These are phyloP conservation scores for Salix arbutifolia DNA, from an alignment of 345 rosid species.

Conservation along the genomic window DNA sequence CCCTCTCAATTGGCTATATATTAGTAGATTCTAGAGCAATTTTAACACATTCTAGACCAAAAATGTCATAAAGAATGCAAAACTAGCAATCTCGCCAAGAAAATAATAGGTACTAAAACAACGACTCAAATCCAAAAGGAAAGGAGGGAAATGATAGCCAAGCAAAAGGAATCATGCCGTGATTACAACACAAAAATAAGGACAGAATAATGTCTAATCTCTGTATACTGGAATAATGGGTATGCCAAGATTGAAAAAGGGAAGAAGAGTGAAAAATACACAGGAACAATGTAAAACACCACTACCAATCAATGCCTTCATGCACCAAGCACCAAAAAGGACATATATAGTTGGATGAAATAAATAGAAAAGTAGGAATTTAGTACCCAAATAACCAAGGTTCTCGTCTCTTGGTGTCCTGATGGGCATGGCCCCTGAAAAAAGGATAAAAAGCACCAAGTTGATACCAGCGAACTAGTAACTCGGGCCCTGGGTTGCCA, in stretches of 20 bases:
- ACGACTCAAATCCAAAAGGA: background rate
- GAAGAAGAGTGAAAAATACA: background rate
- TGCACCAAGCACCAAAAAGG: background rate
- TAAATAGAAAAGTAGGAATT: background rate
- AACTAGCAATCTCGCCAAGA: background rate
- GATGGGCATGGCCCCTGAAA: constrained; percentile 98
- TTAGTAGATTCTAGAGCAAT: background rate
- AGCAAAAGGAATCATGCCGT: background rate
- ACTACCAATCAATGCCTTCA: background rate
- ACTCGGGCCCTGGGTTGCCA: constrained; percentile 90
- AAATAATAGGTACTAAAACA: background rate
- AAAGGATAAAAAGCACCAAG: constrained; percentile 98
- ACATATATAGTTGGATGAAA: background rate
- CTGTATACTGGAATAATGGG: background rate
- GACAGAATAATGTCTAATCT: background rate
- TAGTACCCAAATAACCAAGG: constrained; percentile 97
- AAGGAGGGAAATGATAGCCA: background rate
- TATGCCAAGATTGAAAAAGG: background rate
- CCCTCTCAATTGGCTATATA: background rate
- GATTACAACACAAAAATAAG: background rate
- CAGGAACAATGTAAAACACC: background rate
- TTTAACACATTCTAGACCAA: background rate
- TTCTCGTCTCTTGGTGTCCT: constrained; percentile 93
- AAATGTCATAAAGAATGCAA: background rate
- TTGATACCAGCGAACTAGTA: constrained; percentile 97